These are phyloP conservation scores for Dendrocalamus latiflorus DNA, from an alignment of 202 grass and related monocot genomes.

Conservation along the genomic window DNA sequence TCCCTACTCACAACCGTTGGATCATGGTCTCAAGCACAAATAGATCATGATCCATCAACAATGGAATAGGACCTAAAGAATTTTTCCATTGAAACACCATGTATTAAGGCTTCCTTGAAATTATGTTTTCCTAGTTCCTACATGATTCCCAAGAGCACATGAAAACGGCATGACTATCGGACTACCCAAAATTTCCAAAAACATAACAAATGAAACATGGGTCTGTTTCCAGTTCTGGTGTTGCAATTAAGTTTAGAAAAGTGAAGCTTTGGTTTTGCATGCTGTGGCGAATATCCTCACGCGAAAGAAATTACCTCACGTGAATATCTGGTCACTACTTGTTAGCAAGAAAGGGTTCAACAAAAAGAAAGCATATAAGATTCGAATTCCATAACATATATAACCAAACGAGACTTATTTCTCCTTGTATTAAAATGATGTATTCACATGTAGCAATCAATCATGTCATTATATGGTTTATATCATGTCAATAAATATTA, in stretches of 20 bases:
- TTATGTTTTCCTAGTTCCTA: neutral
- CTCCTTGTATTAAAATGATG: neutral
- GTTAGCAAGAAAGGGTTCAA: neutral
- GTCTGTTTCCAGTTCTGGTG: neutral
- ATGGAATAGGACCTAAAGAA: neutral
- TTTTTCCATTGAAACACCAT: neutral
- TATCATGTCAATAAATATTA: neutral
- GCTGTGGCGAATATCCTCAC: too few species aligned
- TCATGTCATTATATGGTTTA: neutral
- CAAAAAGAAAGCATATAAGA: neutral
- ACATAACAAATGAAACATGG: neutral
- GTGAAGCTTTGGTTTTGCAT: neutral
- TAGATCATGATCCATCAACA: neutral
- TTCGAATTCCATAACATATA: neutral
- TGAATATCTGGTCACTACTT: neutral
- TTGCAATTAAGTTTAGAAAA: neutral
- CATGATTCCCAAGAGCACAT: neutral
- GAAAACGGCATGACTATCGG: neutral
- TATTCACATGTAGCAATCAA: neutral
- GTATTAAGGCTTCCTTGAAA: neutral
- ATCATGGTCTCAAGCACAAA: neutral
- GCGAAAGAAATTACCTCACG: neutral
- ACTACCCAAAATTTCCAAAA: neutral
- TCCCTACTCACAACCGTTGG: neutral
- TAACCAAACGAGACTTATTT: neutral